These are phyloP conservation scores for Alternaria tenuissima DNA, from an alignment of 2,329 filamentous ascomycete species.

Conservation along the genomic window DNA sequence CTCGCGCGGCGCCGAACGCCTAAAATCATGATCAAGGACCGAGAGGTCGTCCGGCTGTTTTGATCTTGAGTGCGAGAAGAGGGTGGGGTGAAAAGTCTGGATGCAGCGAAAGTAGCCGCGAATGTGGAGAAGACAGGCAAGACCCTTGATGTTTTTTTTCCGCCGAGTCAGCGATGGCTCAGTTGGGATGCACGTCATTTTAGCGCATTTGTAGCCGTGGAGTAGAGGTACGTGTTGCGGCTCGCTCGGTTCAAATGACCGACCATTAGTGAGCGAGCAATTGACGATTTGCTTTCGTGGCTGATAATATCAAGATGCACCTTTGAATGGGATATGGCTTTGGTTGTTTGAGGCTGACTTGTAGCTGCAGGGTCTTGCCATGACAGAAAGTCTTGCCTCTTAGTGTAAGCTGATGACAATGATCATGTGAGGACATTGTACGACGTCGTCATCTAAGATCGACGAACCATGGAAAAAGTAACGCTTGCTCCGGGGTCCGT, in stretches of 20 bases:
- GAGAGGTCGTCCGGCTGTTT: constrained; percentile 11
- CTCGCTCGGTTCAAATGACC: constrained; percentile 28
- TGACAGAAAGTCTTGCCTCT: background rate
- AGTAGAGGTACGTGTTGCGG: constrained; percentile 21
- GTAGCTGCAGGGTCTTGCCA: constrained; percentile 14
- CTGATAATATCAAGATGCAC: constrained; percentile 8
- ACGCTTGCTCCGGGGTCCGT: constrained; percentile 6
- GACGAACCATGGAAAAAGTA: constrained; percentile 18
- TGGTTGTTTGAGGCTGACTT: constrained; percentile 5
- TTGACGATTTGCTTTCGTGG: constrained; percentile 14
- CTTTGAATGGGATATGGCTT: background rate
- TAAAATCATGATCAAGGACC: constrained; percentile 8
- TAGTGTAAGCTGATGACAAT: background rate
- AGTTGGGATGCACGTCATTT: constrained; percentile 36
- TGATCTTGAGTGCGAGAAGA: constrained; percentile 11
- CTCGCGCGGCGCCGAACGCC: constrained; percentile 14
- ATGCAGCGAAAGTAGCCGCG: constrained; percentile 22
- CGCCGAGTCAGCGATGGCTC: constrained; percentile 24
- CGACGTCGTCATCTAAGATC: constrained; percentile 14
- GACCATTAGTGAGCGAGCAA: constrained; percentile 18
- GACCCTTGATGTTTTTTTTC: constrained; percentile 19
- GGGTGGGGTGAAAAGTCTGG: constrained; percentile 27
- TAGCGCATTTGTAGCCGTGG: constrained; percentile 28
- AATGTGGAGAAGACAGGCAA: constrained; percentile 29
- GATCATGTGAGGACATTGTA: constrained; percentile 3